Evolutionary conservation across 1,284 basidiomycete species (phyloP), one percentile per base, ranked within the genome.

Genomic region (Microbotryum intermedium): DNA sequence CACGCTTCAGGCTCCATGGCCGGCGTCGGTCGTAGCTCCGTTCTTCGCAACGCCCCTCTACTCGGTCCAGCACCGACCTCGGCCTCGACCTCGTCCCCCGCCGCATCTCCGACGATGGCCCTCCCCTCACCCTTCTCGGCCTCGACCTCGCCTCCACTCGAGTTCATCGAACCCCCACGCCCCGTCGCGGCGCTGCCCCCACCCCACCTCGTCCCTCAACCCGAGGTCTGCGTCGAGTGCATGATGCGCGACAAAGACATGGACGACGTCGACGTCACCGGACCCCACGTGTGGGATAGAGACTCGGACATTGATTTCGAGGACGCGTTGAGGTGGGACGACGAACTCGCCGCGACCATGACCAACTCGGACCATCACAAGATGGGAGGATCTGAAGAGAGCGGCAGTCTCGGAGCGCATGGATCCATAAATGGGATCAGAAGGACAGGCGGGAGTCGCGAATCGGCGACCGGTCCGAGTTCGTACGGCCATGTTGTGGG

Each of bases 191-290:
- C 43, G 13, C 44, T 39, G 18, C 46, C 47, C 0, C 66, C 66
- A 7, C 65, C 65, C 9, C 66, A 67, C 47, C 52, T 67, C 10
- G 48, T 62, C n/a, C 70, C 71, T 9, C 73, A 72, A 53, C 77
- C 77, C 52, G 92, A 97, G 74, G 79, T 97, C 48, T 98, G 94
- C 71, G 80, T 97, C 52, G 94, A 98, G 77, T 98, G 94, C 74
- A 90, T 95, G 71, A 98, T 98, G 94, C 86, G 94, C 48, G 94
- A 98, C 77, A 85, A 94, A 72, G 94, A 98, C 73, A 91, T 98
- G 87, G 90, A 88, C 42, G 94, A 97, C 75, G 90, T 98, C 29
- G 82, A 87, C 72, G 94, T 97, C 25, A 82, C 85, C 2, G 84
- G 86, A 30, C 83, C 85, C 6, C 90, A 90, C 1, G 81, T 88